Evolutionary conservation across 371 early-diverging fungal genomes (phyloP).

Genomic region (Dichotomocladium elegans): DNA sequence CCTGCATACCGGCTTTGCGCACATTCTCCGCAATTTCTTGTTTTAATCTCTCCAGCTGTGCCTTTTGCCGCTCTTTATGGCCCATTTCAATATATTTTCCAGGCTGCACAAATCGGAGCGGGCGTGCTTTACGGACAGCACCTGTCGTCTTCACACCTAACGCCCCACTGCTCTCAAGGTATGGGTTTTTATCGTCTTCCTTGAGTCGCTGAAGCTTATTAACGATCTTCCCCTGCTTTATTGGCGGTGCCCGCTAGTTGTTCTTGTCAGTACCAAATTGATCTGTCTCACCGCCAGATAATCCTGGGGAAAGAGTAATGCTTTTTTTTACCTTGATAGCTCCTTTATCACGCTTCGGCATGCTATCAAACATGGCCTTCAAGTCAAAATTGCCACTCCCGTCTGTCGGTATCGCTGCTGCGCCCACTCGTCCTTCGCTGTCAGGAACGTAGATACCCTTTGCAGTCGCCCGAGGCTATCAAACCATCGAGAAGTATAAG

Average conservation of each 20-base stretch:
- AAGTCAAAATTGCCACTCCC: slow-evolving; percentile 38
- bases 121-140: slow-evolving; percentile 50
- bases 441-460: slow-evolving; percentile 6
- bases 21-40: slow-evolving; percentile 80
- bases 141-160: slow-evolving; percentile 49
- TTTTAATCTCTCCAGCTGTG: slow-evolving; percentile 79
- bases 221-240: slow-evolving; percentile 40
- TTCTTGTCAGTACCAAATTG: slow-evolving; percentile 29
- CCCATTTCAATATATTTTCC: slow-evolving; percentile 83
- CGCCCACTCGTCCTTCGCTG: not conserved
- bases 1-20: slow-evolving; percentile 80
- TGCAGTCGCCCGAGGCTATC: slow-evolving; percentile 7
- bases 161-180: slow-evolving; percentile 85
- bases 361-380: slow-evolving; percentile 49
- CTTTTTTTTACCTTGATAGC: slow-evolving; percentile 37
- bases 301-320: not conserved
- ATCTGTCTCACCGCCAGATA: not conserved
- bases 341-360: slow-evolving; percentile 50
- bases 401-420: slow-evolving; percentile 1
- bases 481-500: too few relatives aligned
- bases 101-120: slow-evolving; percentile 74
- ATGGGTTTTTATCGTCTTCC: slow-evolving; percentile 68
- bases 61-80: slow-evolving; percentile 74
- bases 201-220: slow-evolving; percentile 26
- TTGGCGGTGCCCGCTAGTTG: slow-evolving; percentile 34